Conservation (phyloP, 225 moss, liverwort and hornwort species). For the Climacium dendroides region DNA sequence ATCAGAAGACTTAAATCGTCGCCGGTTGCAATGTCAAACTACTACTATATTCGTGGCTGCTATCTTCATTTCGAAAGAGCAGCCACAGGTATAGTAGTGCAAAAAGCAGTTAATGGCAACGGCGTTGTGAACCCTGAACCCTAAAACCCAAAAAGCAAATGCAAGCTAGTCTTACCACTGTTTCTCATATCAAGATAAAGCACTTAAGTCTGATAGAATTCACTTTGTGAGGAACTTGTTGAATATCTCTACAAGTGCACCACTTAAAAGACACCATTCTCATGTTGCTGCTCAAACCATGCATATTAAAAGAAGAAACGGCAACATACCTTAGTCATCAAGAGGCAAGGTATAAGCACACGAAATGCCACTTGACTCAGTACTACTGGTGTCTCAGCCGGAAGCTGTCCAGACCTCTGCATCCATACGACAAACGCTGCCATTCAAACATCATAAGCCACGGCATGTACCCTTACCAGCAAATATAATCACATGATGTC, state of each 20-base stretch:
- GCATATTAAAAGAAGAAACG: background rate
- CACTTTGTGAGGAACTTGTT: background rate
- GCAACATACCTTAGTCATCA: constrained; percentile 60
- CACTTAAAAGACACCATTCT: background rate
- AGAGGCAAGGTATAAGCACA: constrained; percentile 79
- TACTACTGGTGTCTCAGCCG: constrained; percentile 69
- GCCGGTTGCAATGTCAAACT: background rate
- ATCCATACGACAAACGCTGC: constrained; percentile 92
- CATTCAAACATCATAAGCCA: constrained; percentile 47
- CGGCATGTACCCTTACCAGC: background rate
- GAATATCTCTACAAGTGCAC: background rate
- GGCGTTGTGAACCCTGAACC: background rate
- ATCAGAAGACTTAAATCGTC: background rate
- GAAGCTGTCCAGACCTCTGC: constrained; percentile 86
- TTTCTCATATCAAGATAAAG: background rate
- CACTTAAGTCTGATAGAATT: background rate
- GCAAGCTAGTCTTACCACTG: background rate
- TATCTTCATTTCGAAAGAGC: background rate
- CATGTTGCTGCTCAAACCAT: background rate
- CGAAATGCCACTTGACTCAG: constrained; percentile 87
- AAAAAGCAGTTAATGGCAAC: background rate
- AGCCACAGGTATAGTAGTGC: background rate
- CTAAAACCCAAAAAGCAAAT: background rate
- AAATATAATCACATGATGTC: background rate
- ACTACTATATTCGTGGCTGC: background rate